Evolutionary conservation across 208 protist genomes (phyloP), one percentile per base, ranked within the genome.

Genomic region (Acanthamoeba healyi): DNA sequence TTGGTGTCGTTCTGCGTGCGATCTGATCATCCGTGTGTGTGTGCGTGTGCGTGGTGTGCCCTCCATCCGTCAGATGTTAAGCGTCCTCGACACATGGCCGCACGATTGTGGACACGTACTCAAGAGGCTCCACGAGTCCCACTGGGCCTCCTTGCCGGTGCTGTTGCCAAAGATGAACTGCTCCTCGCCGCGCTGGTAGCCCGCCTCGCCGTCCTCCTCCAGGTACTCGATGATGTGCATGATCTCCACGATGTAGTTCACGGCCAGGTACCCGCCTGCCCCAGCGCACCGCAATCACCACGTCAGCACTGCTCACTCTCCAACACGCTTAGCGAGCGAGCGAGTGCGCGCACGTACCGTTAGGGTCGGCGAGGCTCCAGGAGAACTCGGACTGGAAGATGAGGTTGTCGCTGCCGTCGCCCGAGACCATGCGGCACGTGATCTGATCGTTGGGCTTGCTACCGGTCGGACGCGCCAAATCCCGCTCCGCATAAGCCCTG

Each of bases 331-430:
- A 44, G 6, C 2, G 14, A 36, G 19, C 6, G 10, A 77, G 22
- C 40, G 40, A n/a, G 34, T 29, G 67, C 6, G 26, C 7, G 38
- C 7, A 38, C 36, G 29, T 79, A 79, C 72, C 74, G 24, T 24
- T 3, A 0, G 74, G 74, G n/a, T 84, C 74, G 44, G 44, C 38
- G 26, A 84, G n/a, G 74, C 17, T 38, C 74, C 74, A 84, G 9
- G 74, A 58, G 74, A 84, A 84, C 74, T 84, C 74, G n/a, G 74
- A 17, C 74, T 49, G 44, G 74, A 84, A 84, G 74, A 84, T 49
- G 74, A 84, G 44, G 32, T 56, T 84, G 74, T 84, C 74, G 44
- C 44, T 84, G 19, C n/a, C 74, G 44, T 32, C 74, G 19, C 74
- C 74, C 26, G 74, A 84, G 26, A 58, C 19, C 74, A 84, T 84